Percentiles rank a stretch among this genome's conserved stretches.
phyloP scores from a whole-genome alignment of 306 rosid genomes.

The Dryas octopetala region DNA sequence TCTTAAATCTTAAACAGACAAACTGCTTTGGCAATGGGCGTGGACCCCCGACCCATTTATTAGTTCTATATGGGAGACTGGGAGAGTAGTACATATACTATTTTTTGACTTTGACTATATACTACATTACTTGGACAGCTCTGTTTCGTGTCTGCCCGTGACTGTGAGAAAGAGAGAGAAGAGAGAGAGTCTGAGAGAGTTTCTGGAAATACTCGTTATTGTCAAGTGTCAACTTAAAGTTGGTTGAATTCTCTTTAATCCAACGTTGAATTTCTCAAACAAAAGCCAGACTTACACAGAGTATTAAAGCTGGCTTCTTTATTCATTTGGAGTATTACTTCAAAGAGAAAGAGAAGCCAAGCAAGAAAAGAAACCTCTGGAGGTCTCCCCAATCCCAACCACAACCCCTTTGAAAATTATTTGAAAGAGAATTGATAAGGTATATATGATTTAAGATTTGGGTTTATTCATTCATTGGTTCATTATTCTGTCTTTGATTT shows the following conservation, averaged over 20 bases:
- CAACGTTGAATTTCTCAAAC: slow-evolving; percentile 2
- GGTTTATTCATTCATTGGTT: not conserved
- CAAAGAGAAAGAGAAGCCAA: slow-evolving; percentile 3
- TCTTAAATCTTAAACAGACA: no score
- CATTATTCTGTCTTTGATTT: slow-evolving; percentile 3
- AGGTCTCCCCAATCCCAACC: not conserved
- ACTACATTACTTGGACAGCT: not conserved
- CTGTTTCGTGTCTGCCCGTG: not conserved
- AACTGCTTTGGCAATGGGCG: not conserved
- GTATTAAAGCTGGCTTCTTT: not conserved
- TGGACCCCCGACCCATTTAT: not conserved
- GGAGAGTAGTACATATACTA: not conserved
- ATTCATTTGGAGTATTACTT: not conserved
- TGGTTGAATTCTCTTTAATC: not conserved
- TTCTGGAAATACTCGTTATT: not conserved
- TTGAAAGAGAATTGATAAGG: not conserved
- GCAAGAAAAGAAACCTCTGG: not conserved
- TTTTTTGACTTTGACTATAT: not conserved
- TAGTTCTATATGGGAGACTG: not conserved
- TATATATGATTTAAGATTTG: not conserved
- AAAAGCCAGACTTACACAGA: not conserved
- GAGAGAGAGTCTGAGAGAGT: not conserved
- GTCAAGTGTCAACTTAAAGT: not conserved
- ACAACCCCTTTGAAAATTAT: not conserved
- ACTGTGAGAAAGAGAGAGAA: not conserved